These are phyloP conservation scores for Cyclotella atomus DNA, from an alignment of 108 stramenopile species.

Conservation along the genomic window DNA sequence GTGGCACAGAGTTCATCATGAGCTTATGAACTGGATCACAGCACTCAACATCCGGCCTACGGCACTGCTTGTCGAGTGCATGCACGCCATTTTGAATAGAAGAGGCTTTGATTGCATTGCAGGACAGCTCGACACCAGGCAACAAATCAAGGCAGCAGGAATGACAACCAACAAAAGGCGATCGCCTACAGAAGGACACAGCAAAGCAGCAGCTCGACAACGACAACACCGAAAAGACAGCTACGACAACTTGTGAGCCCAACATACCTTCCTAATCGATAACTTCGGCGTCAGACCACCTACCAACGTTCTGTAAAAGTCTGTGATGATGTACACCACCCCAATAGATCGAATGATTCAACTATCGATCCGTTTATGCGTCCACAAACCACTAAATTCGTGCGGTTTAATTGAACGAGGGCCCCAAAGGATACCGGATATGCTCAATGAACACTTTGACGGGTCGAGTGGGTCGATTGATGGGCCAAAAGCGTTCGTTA, in stretches of 20 bases:
- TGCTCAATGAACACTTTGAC: background rate
- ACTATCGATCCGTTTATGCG: conserved; percentile 1
- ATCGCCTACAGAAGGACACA: background rate
- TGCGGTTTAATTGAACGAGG: conserved; percentile 7
- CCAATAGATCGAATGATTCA: background rate
- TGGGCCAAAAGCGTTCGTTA: conserved; percentile 5
- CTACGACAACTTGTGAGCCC: background rate
- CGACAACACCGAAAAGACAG: background rate
- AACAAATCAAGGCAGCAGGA: too few species aligned
- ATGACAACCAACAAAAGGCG: too few species aligned
- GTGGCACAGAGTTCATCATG: too few species aligned
- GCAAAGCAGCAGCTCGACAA: too few species aligned
- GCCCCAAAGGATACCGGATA: conserved; percentile 19
- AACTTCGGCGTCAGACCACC: background rate
- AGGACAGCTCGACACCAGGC: too few species aligned
- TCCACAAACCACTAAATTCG: conserved; percentile 5
- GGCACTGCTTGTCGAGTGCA: too few species aligned
- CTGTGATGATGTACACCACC: background rate
- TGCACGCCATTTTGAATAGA: too few species aligned
- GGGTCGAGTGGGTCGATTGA: conserved; percentile 13
- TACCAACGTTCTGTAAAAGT: background rate
- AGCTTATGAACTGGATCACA: too few species aligned
- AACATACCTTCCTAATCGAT: background rate
- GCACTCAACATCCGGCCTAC: too few species aligned
- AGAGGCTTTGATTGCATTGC: too few species aligned